Evolutionary conservation across 2,329 filamentous ascomycete species (phyloP).

Genomic region (Ilyonectria mors-panacis): DNA sequence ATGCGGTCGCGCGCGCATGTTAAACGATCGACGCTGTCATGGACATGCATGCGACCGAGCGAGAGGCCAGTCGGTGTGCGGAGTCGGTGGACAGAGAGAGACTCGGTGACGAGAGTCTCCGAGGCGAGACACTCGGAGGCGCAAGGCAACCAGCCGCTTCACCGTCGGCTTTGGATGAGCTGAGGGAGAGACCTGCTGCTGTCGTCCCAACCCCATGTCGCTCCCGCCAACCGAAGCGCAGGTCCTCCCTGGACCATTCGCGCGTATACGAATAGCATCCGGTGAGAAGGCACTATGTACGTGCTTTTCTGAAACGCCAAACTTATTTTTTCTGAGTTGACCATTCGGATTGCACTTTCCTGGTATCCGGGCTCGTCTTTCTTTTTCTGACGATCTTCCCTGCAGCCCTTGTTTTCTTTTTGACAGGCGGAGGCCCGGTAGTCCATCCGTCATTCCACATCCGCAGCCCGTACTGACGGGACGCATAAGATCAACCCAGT

Average conservation of each 20-base stretch:
- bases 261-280: slow-evolving; percentile 3
- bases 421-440: slow-evolving; percentile 29
- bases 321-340: slow-evolving; percentile 1
- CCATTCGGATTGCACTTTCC: background rate
- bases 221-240: slow-evolving; percentile 17
- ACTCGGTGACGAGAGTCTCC: background rate
- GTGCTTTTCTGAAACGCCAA: slow-evolving; percentile 20
- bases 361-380: slow-evolving; percentile 15
- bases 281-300: background rate
- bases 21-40: background rate
- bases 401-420: slow-evolving; percentile 14
- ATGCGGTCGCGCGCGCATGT: too few species aligned
- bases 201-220: slow-evolving; percentile 11
- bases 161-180: slow-evolving; percentile 19
- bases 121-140: background rate
- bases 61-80: slow-evolving; percentile 8
- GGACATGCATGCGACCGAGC: background rate
- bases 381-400: slow-evolving; percentile 17
- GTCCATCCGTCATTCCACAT: slow-evolving; percentile 42
- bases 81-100: background rate
- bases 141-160: slow-evolving; percentile 10
- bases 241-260: slow-evolving; percentile 6
- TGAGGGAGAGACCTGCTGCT: slow-evolving; percentile 20
- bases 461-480: slow-evolving; percentile 40
- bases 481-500: slow-evolving; percentile 52